Percentiles rank a stretch among this genome's conserved stretches.
phyloP scores from a whole-genome alignment of 169 alveolate species.

The Eimeria nieschulzi region DNA sequence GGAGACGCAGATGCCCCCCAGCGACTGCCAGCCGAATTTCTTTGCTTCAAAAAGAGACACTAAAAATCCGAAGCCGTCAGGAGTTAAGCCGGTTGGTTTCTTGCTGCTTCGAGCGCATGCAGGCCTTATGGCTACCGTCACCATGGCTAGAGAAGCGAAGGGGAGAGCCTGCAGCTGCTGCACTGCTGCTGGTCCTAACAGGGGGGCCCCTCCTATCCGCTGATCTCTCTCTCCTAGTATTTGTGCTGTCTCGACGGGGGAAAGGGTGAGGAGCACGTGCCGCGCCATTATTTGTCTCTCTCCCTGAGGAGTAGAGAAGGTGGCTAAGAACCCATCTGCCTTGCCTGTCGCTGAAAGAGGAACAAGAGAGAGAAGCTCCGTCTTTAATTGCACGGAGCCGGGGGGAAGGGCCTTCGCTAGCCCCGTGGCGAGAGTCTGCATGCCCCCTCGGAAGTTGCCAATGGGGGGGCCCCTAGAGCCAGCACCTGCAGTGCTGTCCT shows the following conservation, averaged over 20 bases:
- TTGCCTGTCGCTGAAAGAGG: not conserved
- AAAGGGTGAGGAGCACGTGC: conserved; percentile 39
- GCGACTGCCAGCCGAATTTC: conserved; percentile 8
- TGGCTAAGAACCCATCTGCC: conserved; percentile 25
- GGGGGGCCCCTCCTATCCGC: not conserved
- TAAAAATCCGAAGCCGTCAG: conserved; percentile 49
- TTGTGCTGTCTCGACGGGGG: conserved; percentile 8
- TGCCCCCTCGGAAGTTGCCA: conserved; percentile 33
- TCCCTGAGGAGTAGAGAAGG: conserved; percentile 27
- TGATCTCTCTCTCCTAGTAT: not conserved
- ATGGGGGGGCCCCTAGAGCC: conserved; percentile 24
- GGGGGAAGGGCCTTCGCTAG: not conserved
- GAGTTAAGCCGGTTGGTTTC: not conserved
- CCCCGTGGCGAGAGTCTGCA: conserved; percentile 2
- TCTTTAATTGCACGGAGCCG: conserved; percentile 10
- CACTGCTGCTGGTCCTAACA: not conserved
- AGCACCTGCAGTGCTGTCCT: not conserved
- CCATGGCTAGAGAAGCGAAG: conserved; percentile 1
- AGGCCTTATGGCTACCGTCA: conserved; percentile 25
- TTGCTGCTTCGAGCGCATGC: not conserved
- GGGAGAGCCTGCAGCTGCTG: not conserved
- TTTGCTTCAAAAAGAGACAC: conserved; percentile 18
- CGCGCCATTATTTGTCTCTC: not conserved
- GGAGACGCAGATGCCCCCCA: conserved; percentile 58
- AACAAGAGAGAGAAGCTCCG: not conserved